Evolutionary conservation across 2,329 filamentous ascomycete species (phyloP).

Genomic region (Penicillium polonicum): DNA sequence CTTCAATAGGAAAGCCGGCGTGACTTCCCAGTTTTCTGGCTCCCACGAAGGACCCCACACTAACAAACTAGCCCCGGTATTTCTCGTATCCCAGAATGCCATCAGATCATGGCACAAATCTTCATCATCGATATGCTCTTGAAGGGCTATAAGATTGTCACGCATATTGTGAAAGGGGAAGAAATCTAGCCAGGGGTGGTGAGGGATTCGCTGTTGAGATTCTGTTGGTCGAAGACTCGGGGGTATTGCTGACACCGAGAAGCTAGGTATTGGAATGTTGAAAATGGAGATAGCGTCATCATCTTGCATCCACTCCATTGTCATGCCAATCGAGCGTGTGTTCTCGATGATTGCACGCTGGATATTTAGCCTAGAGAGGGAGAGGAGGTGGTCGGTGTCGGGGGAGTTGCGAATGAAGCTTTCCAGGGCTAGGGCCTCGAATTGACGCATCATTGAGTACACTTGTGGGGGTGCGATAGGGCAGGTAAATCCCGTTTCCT

Average conservation of each 20-base stretch:
- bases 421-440: constrained; percentile 3
- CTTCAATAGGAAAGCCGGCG: constrained; percentile 35
- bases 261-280: constrained; percentile 8
- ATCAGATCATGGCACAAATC: constrained; percentile 41
- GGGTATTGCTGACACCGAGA: constrained; percentile 16
- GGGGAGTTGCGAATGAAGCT: constrained; percentile 15
- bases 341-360: constrained; percentile 30
- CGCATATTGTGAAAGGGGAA: constrained; percentile 44
- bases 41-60: constrained; percentile 43
- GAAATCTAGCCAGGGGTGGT: constrained; percentile 44
- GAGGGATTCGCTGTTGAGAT: constrained; percentile 34
- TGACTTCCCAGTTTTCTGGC: constrained; percentile 40
- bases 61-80: constrained; percentile 22
- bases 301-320: constrained; percentile 10
- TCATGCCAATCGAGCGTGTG: constrained; percentile 23
- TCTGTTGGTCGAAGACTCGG: constrained; percentile 36
- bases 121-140: constrained; percentile 35
- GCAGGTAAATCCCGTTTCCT: neutral
- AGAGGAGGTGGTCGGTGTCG: constrained; percentile 27
- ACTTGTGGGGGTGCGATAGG: neutral
- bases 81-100: constrained; percentile 25
- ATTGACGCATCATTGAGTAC: neutral
- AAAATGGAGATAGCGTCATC: constrained; percentile 23
- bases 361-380: constrained; percentile 27
- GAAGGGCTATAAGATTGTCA: constrained; percentile 38